Evolutionary conservation across 768 basidiomycete genomes (phyloP), one percentile per base, ranked within the genome.

Genomic region (Galerina sulciceps): DNA sequence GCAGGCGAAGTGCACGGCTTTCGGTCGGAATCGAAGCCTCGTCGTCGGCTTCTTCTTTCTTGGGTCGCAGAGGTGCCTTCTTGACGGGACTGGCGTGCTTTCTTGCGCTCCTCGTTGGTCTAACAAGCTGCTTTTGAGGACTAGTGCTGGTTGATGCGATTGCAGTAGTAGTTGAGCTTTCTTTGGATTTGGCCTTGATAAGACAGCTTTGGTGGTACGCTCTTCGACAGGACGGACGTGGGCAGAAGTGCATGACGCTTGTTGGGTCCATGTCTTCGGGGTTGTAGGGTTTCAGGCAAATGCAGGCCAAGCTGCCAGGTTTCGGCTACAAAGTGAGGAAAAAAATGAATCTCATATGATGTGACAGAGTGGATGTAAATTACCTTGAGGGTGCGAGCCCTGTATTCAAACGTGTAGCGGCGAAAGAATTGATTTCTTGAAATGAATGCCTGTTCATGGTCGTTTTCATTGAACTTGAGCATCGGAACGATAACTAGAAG

Each of bases 241-340:
- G 84, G 63, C 87, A 88, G 53, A 85, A 85, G 53, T 87, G 83
- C 71, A 83, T 84, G 6, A 82, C 38, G 5, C 65, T 62, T 6
- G 49, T 23, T 1, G 64, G 55, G 22, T 67, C 46, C 40, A 65
- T 20, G 41, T 73, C 63, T 48, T 80, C 74, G 0, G 85, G 81
- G 26, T 72, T 72, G 61, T 87, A 88, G 0, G 81, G 78, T 3
- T 67, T 41, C 11, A 60, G 60, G 70, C 87, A 88, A 3, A 75
- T 62, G 53, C 86, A 88, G 0, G 78, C 73, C 11, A 51, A 46
- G 0, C 64, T 49, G 0, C 72, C 67, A 0, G 75, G 79, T 61
- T 75, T 79, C 11, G 82, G 83, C 83, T 86, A 51, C 11, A 26
- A 10, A 40, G 22, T 10, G 4, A 59, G 59, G 14, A 36, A 18